Evolutionary conservation across 768 basidiomycete species (phyloP).

Genomic region (Cystobasidium ongulense): DNA sequence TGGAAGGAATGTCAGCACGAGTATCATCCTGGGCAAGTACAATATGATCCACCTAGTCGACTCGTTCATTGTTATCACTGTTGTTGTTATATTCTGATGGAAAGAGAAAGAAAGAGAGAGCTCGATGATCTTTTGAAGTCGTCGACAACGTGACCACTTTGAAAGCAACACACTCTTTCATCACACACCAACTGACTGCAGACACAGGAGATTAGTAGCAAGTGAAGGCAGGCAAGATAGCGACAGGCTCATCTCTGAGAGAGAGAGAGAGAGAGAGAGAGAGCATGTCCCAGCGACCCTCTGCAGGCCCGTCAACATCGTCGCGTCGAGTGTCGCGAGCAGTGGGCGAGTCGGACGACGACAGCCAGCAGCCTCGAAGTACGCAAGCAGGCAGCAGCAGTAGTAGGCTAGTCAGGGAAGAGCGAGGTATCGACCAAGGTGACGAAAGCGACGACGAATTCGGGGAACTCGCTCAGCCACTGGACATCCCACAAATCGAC

Average conservation of each 20-base stretch:
- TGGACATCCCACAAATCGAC: slow-evolving; percentile 8
- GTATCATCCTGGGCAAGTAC: neutral
- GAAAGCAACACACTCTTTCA: too few species aligned
- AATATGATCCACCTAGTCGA: neutral
- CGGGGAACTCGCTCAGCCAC: slow-evolving; percentile 3
- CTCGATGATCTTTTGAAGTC: neutral
- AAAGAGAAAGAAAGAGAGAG: neutral
- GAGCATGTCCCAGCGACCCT: neutral
- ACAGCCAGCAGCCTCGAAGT: neutral
- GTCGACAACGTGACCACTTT: neutral
- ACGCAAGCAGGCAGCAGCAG: neutral
- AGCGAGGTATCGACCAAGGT: neutral
- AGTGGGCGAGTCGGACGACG: neutral
- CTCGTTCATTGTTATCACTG: neutral
- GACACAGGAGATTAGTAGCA: too few species aligned
- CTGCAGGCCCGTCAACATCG: slow-evolving; percentile 11
- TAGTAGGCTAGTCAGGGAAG: neutral
- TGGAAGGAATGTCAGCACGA: neutral
- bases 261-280: too few species aligned
- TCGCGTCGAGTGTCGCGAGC: slow-evolving; percentile 15
- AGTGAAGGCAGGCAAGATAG: too few species aligned
- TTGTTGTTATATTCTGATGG: neutral
- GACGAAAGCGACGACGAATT: neutral
- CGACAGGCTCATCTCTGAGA: too few species aligned
- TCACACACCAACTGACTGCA: too few species aligned